Conservation (phyloP, 169 alveolate species). For the Plasmodium knowlesi region DNA sequence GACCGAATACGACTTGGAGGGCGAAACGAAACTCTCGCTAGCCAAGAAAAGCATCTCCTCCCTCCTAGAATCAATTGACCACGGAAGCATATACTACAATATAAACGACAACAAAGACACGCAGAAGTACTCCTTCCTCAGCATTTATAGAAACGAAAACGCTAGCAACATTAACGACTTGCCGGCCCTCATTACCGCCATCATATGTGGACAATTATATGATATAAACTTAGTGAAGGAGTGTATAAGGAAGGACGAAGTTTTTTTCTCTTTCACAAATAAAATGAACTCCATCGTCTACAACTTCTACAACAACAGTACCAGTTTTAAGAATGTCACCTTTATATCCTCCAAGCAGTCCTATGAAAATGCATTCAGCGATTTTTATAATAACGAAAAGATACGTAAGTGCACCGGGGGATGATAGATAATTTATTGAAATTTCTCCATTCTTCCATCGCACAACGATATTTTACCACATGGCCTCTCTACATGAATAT, state of each 20-base stretch:
- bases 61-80: neutral
- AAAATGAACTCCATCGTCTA: constrained; percentile 40
- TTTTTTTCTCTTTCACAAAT: constrained; percentile 6
- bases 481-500: neutral
- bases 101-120: constrained; percentile 1
- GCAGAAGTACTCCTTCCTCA: constrained; percentile 32
- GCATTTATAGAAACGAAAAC: constrained; percentile 43
- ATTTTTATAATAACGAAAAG: constrained; percentile 55
- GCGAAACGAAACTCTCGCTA: constrained; percentile 13
- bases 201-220: constrained; percentile 28
- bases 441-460: neutral
- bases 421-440: neutral
- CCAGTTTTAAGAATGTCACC: constrained; percentile 24
- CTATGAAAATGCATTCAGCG: constrained; percentile 39
- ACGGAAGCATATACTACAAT: constrained; percentile 22
- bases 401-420: constrained; percentile 37
- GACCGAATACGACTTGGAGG: constrained; percentile 9
- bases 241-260: constrained; percentile 22
- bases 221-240: neutral
- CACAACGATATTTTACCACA: neutral
- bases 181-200: constrained; percentile 63
- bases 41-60: neutral
- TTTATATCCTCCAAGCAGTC: constrained; percentile 6
- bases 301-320: constrained; percentile 40
- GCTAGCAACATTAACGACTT: constrained; percentile 26